Evolutionary conservation across 2,329 filamentous ascomycete genomes (phyloP).

Genomic region (Fusarium nodosum): DNA sequence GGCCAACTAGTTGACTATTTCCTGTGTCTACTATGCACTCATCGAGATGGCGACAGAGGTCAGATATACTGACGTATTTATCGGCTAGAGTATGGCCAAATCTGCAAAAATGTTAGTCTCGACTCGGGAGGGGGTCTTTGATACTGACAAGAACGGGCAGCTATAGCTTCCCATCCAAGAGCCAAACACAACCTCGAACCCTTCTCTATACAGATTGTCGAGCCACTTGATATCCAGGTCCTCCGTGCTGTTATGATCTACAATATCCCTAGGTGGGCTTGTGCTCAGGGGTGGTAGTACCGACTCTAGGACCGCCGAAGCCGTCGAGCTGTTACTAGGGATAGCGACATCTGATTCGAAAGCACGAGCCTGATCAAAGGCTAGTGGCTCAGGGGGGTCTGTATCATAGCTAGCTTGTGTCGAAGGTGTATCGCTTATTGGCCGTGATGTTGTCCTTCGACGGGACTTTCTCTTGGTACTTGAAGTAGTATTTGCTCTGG

Average conservation of each 20-base stretch:
- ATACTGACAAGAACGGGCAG: conserved; percentile 58
- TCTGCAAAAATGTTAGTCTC: conserved; percentile 28
- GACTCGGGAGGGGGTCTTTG: background rate
- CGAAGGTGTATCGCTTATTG: conserved; percentile 31
- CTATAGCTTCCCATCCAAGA: conserved; percentile 60
- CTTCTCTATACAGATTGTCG: conserved; percentile 52
- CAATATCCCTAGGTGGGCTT: background rate
- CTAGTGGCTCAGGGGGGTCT: background rate
- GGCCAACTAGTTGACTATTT: conserved; percentile 5
- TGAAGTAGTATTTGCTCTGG: conserved; percentile 20
- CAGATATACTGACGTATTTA: conserved; percentile 51
- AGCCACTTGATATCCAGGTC: conserved; percentile 45
- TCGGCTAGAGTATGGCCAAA: conserved; percentile 47
- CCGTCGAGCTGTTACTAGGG: background rate
- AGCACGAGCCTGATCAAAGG: background rate
- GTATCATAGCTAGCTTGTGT: conserved; percentile 7
- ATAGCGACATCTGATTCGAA: background rate
- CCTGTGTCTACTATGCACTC: conserved; percentile 52
- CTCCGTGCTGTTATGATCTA: conserved; percentile 1
- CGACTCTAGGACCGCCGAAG: conserved; percentile 9
- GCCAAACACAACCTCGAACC: conserved; percentile 58
- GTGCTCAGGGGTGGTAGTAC: conserved; percentile 1
- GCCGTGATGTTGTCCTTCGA: conserved; percentile 22
- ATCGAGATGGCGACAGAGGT: conserved; percentile 53
- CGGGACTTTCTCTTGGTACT: conserved; percentile 35